Evolutionary conservation across 2,329 filamentous ascomycete species (phyloP), one percentile per base, ranked within the genome.

Genomic region (Didymellaceae sp.): DNA sequence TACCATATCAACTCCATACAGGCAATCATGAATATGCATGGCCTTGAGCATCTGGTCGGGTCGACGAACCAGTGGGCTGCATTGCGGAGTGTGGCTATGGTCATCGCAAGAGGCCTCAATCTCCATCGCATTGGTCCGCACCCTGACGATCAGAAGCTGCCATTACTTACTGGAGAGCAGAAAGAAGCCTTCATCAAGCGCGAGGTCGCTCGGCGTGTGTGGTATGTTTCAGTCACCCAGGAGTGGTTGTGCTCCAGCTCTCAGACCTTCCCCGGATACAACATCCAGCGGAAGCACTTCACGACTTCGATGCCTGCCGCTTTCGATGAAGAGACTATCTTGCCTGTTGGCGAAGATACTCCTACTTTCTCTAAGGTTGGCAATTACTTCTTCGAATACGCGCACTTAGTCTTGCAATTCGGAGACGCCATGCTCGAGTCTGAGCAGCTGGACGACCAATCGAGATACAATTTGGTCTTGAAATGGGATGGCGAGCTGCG

Each of bases 41-140:
- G 78, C 3, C 76, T 76, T 7, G 78, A 78, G 7, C 79, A 82
- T 60, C 63, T 79, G 13, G 69, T 81, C 1, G 79, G 79, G 1
- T 76, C 74, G 18, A 77, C 77, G 6, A 79, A 78, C 54, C 75
- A 75, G 32, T 78, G 78, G 51, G 75, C 72, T 4, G 75, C 78
- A 1, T 69, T 78, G 16, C 68, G 80, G 7, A 75, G 74, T 2
- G 72, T 77, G 1, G 78, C 75, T 2, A 65, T 77, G 5, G 71
- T 78, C 6, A 78, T 82, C 33, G 78, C 77, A 2, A 77, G 79
- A 59, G 74, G 75, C 1, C 65, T 82, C 0, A 78, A 77, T 0
- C 62, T 82, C 3, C 78, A 82, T 44, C 62, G 65, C 39, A 55
- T 69, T 28, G 50, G 45, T 7, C 49, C 56, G 5, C 67, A 70